Evolutionary conservation across 306 rosid genomes (phyloP).

Genomic region (Astragalus glycyphyllos): DNA sequence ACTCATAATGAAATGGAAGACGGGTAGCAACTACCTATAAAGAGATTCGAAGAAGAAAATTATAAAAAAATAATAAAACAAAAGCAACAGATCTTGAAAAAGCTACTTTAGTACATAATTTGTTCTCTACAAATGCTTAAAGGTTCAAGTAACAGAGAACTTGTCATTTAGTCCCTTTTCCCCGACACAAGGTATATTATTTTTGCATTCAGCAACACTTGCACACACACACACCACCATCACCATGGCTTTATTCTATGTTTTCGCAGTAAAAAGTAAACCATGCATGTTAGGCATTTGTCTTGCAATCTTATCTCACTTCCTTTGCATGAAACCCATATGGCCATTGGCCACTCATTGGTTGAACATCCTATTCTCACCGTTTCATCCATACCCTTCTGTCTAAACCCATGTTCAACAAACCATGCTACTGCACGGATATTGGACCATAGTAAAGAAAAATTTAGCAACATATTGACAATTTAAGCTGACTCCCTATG

Average conservation of each 20-base stretch:
- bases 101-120: slow-evolving; percentile 42
- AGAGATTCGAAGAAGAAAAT: background rate
- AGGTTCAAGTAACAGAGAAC: slow-evolving; percentile 39
- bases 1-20: slow-evolving; percentile 34
- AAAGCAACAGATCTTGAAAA: slow-evolving; percentile 39
- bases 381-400: slow-evolving; percentile 43
- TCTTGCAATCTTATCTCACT: slow-evolving; percentile 53
- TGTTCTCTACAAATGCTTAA: slow-evolving; percentile 47
- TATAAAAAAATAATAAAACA: background rate
- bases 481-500: slow-evolving; percentile 46
- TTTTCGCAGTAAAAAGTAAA: slow-evolving; percentile 45
- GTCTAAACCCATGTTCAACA: slow-evolving; percentile 40
- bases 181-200: slow-evolving; percentile 65
- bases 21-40: slow-evolving; percentile 24
- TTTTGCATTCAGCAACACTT: slow-evolving; percentile 50
- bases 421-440: slow-evolving; percentile 38
- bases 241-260: slow-evolving; percentile 48
- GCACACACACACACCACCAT: slow-evolving; percentile 29
- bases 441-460: slow-evolving; percentile 61
- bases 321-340: slow-evolving; percentile 48
- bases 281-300: slow-evolving; percentile 53
- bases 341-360: slow-evolving; percentile 33
- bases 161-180: slow-evolving; percentile 64
- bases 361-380: slow-evolving; percentile 34
- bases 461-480: slow-evolving; percentile 49